A percentile compares a stretch with the other conserved stretches of the same genome.
Evolutionary conservation across 345 rosid genomes (phyloP).

Genomic region (Euphorbia peplus): DNA sequence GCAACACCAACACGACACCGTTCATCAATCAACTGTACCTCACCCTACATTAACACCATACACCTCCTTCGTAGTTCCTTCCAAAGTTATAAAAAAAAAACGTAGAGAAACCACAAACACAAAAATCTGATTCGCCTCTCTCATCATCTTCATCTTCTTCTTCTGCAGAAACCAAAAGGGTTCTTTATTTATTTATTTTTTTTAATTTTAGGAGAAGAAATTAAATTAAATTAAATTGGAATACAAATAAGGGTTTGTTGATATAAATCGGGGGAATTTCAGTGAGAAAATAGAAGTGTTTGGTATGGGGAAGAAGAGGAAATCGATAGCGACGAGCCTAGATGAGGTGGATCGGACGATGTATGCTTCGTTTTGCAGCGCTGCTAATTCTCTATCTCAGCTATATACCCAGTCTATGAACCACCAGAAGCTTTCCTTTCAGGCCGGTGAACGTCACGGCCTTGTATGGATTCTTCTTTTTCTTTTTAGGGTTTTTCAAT

Average conservation of each 20-base stretch:
- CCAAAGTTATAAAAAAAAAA: not conserved
- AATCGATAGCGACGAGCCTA: conserved; percentile 70
- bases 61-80: not conserved
- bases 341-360: conserved; percentile 94
- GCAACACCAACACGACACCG: not conserved
- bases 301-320: conserved; percentile 83
- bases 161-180: not conserved
- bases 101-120: not conserved
- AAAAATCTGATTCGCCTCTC: not conserved
- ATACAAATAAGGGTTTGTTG: not conserved
- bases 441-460: conserved; percentile 31
- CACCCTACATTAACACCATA: not conserved
- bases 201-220: not conserved
- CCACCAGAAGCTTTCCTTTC: conserved; percentile 34
- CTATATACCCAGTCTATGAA: conserved; percentile 53
- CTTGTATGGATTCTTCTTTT: conserved; percentile 22
- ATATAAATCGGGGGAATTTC: not conserved
- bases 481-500: not conserved
- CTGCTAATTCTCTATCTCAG: conserved; percentile 92
- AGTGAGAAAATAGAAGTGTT: not conserved
- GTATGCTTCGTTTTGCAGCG: conserved; percentile 82
- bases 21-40: not conserved
- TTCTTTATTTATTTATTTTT: not conserved
- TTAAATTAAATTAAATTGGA: not conserved
- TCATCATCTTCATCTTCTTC: conserved; percentile 1